A percentile compares a stretch with the other conserved stretches of the same genome.
Conservation (phyloP, 441 rosid genomes). For the Metrosideros polymorpha region DNA sequence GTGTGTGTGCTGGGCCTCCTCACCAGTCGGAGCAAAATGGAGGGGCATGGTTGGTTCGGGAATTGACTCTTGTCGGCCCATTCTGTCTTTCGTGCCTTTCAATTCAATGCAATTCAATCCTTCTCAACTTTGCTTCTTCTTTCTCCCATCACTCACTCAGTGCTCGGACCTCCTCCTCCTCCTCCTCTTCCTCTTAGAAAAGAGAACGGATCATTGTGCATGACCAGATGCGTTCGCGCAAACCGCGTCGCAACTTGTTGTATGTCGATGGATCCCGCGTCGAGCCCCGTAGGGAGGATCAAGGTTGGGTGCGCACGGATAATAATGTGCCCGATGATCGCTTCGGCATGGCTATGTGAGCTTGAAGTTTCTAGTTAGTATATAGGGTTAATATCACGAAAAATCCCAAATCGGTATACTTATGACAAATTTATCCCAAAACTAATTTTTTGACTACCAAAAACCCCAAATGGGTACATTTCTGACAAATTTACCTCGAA, state of each 20-base stretch:
- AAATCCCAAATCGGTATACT: no score
- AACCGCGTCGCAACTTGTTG: background rate
- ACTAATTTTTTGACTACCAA: no score
- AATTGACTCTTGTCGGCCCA: constrained; percentile 65
- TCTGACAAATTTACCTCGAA: no score
- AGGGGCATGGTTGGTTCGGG: constrained; percentile 95
- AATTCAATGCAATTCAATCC: constrained; percentile 14
- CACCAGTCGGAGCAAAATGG: constrained; percentile 17
- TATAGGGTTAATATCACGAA: no score
- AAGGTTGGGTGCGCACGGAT: no score
- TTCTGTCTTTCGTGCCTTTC: constrained; percentile 3
- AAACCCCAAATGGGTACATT: no score
- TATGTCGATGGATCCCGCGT: background rate
- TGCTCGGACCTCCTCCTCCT: background rate
- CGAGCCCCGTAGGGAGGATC: background rate
- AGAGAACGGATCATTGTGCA: background rate
- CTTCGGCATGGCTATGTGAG: no score
- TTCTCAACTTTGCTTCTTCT: background rate
- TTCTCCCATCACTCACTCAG: background rate
- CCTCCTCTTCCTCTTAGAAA: background rate
- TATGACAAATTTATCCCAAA: no score
- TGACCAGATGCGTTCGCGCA: background rate
- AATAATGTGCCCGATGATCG: no score
- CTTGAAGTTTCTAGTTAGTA: no score
- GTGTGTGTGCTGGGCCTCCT: constrained; percentile 1